Percentiles rank a stretch among this genome's conserved stretches.
Conservation (phyloP, 768 basidiomycete species). For the Xerocomellus chrysenteron region DNA sequence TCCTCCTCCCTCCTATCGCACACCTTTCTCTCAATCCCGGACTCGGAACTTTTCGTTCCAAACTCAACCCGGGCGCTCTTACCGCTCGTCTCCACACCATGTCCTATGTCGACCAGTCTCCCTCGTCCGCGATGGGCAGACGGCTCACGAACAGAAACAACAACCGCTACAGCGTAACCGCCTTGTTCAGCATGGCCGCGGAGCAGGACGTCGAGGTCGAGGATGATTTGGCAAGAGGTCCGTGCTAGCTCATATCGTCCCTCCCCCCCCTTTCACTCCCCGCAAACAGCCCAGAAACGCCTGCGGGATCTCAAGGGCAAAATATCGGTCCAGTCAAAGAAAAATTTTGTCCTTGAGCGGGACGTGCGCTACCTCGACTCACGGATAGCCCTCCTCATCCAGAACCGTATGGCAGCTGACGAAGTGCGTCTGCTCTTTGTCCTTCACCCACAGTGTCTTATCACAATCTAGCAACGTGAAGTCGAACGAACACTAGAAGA, state of each 20-base stretch:
- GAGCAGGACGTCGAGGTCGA: constrained; percentile 98
- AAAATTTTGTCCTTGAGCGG: constrained; percentile 98
- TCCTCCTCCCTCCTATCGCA: background rate
- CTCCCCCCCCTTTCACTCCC: background rate
- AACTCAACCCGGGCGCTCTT: background rate
- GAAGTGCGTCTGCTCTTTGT: constrained; percentile 57
- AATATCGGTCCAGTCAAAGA: constrained; percentile 98
- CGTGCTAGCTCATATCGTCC: constrained; percentile 24
- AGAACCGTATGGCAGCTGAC: constrained; percentile 96
- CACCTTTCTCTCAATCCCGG: background rate
- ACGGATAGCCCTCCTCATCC: constrained; percentile 94
- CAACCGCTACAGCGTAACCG: constrained; percentile 94
- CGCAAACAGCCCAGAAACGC: constrained; percentile 85
- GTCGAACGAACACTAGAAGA: constrained; percentile 96
- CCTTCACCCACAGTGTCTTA: background rate
- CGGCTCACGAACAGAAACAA: constrained; percentile 90
- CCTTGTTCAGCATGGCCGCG: constrained; percentile 95
- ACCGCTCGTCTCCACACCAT: constrained; percentile 31
- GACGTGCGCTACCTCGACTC: constrained; percentile 98
- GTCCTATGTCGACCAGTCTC: constrained; percentile 62
- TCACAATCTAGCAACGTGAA: constrained; percentile 73
- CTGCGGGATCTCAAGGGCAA: constrained; percentile 93
- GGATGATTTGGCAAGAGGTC: constrained; percentile 93
- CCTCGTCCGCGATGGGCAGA: constrained; percentile 64
- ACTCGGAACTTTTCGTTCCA: constrained; percentile 10